These are phyloP conservation scores for Citrullus mucosospermus DNA, from an alignment of 306 rosid species.

Conservation along the genomic window DNA sequence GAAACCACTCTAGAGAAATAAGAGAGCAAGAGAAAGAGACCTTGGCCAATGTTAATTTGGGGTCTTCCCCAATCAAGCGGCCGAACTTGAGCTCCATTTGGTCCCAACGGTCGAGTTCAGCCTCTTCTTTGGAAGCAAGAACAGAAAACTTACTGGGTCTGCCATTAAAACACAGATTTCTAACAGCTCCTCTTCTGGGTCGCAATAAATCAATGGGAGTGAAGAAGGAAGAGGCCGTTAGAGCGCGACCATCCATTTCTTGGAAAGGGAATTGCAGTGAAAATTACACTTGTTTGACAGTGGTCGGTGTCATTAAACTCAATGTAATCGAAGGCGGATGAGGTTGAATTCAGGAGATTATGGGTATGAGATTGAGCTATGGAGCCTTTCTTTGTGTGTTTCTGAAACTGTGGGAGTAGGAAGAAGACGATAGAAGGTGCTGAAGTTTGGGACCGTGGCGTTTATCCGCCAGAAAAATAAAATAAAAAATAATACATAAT, in stretches of 20 bases:
- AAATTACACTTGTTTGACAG: neutral
- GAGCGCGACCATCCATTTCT: slow-evolving; percentile 51
- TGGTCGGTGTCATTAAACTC: neutral
- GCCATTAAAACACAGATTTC: slow-evolving; percentile 16
- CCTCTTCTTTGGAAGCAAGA: slow-evolving; percentile 42
- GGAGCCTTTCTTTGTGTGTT: neutral
- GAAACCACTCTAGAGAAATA: neutral
- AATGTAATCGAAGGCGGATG: neutral
- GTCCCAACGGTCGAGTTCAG: slow-evolving; percentile 54
- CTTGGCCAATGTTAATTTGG: slow-evolving; percentile 84
- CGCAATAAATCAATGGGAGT: slow-evolving; percentile 20
- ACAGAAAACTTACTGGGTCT: slow-evolving; percentile 25
- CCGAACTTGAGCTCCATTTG: slow-evolving; percentile 88
- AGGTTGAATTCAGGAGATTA: neutral
- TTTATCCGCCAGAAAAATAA: slow-evolving; percentile 1
- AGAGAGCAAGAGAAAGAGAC: slow-evolving; percentile 18
- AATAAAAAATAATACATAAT: neutral
- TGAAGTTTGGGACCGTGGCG: neutral
- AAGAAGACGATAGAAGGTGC: neutral
- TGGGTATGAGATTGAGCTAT: neutral
- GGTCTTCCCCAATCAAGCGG: slow-evolving; percentile 86
- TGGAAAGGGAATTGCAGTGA: neutral
- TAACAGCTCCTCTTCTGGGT: slow-evolving; percentile 12
- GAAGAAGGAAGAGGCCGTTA: slow-evolving; percentile 30
- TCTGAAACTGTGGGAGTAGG: neutral